Conservation (phyloP, 352 stramenopile genomes). For the Thalassiosira oceanica region DNA sequence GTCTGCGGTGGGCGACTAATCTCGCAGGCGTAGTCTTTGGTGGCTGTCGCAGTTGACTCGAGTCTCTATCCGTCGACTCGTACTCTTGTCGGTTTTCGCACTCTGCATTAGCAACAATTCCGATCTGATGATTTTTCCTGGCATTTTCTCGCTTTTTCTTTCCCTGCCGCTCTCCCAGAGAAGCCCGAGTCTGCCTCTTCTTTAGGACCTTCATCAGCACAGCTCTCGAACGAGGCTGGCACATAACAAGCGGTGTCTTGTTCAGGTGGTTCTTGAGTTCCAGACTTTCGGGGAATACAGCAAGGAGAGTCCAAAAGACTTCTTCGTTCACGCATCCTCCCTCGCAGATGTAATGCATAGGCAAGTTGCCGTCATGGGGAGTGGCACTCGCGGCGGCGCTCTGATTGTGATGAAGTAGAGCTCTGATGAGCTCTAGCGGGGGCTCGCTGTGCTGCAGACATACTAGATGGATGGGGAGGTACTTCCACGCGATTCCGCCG, state of each 20-base stretch:
- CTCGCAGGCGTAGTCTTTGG: constrained; percentile 8
- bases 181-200: constrained; percentile 26
- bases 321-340: constrained; percentile 46
- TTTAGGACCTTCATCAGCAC: constrained; percentile 46
- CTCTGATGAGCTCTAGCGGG: constrained; percentile 28
- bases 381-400: constrained; percentile 33
- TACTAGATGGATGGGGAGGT: constrained; percentile 52
- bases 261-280: constrained; percentile 38
- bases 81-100: constrained; percentile 1
- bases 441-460: constrained; percentile 45
- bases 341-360: constrained; percentile 55
- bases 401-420: constrained; percentile 35
- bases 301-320: constrained; percentile 35
- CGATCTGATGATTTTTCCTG: constrained; percentile 10
- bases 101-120: constrained; percentile 16
- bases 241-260: constrained; percentile 47
- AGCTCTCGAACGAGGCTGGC: constrained; percentile 41
- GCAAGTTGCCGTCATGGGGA: constrained; percentile 54
- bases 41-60: neutral
- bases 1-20: no score
- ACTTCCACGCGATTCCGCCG: constrained; percentile 45
- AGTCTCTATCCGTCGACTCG: neutral
- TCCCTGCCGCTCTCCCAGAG: constrained; percentile 14
- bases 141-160: constrained; percentile 13
- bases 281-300: constrained; percentile 31